These are phyloP conservation scores for Pleurotus djamor DNA, from an alignment of 768 basidiomycete species.

Conservation along the genomic window DNA sequence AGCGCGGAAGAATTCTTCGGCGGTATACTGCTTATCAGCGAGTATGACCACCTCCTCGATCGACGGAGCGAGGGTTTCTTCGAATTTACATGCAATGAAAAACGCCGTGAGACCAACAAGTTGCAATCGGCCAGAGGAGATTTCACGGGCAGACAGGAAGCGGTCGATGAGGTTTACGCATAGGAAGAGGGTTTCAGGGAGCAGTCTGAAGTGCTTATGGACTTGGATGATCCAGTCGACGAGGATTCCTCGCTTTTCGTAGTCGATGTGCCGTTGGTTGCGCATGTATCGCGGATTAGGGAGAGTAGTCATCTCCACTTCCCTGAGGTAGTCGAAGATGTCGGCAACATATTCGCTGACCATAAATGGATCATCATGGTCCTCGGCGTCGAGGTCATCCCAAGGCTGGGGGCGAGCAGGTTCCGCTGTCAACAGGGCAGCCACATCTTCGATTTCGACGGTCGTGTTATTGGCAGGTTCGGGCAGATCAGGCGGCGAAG, in stretches of 20 bases:
- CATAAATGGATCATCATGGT: conserved; percentile 88
- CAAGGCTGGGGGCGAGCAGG: conserved; percentile 50
- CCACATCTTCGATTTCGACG: conserved; percentile 32
- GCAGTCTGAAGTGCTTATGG: conserved; percentile 80
- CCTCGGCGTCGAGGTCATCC: conserved; percentile 87
- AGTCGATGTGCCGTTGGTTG: conserved; percentile 77
- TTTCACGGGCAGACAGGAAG: conserved; percentile 66
- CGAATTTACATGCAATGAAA: conserved; percentile 88
- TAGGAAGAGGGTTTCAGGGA: conserved; percentile 91
- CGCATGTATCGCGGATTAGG: conserved; percentile 87
- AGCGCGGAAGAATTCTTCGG: conserved; percentile 83
- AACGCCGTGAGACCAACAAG: conserved; percentile 88
- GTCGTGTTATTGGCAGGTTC: conserved; percentile 34
- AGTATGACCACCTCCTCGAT: conserved; percentile 78
- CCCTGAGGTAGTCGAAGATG: conserved; percentile 83
- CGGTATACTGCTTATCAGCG: conserved; percentile 73
- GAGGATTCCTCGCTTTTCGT: conserved; percentile 87
- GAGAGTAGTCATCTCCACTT: conserved; percentile 75
- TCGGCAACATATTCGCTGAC: conserved; percentile 90
- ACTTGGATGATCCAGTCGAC: conserved; percentile 95
- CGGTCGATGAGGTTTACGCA: conserved; percentile 84
- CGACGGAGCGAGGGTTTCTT: conserved; percentile 89
- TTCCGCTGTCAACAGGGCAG: conserved; percentile 30
- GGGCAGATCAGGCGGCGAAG: conserved; percentile 36
- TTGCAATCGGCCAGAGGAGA: conserved; percentile 84